These are phyloP conservation scores for Alternaria sp. DNA, from an alignment of 2,329 filamentous ascomycete species.

Conservation along the genomic window DNA sequence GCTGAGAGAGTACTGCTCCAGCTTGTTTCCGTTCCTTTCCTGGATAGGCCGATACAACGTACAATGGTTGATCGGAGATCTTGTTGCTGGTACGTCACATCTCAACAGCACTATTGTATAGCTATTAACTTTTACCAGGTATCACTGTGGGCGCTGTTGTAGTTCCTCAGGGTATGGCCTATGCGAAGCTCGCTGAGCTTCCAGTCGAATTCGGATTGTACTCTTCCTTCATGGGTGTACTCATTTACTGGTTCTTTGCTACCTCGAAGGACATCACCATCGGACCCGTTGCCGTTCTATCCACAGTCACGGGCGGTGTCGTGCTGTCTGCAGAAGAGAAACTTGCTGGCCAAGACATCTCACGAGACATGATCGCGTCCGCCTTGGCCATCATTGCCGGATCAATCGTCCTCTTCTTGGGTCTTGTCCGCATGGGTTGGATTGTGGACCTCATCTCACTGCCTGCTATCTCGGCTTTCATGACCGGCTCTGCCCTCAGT, in stretches of 20 bases:
- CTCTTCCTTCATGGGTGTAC: slow-evolving; percentile 93
- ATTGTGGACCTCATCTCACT: slow-evolving; percentile 94
- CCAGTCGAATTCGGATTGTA: slow-evolving; percentile 84
- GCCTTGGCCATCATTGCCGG: slow-evolving; percentile 81
- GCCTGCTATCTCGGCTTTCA: slow-evolving; percentile 90
- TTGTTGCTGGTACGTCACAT: slow-evolving; percentile 76
- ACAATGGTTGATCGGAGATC: slow-evolving; percentile 86
- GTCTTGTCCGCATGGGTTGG: slow-evolving; percentile 82
- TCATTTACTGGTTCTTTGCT: slow-evolving; percentile 97
- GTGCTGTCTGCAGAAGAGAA: slow-evolving; percentile 65
- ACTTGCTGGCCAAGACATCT: slow-evolving; percentile 43
- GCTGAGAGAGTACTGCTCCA: slow-evolving; percentile 66
- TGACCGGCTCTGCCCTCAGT: slow-evolving; percentile 94
- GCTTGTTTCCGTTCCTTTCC: slow-evolving; percentile 83
- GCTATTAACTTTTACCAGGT: slow-evolving; percentile 51
- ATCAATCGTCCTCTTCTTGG: slow-evolving; percentile 79
- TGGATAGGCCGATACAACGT: slow-evolving; percentile 91
- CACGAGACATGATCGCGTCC: slow-evolving; percentile 53
- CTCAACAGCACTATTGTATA: neutral
- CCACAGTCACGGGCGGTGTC: slow-evolving; percentile 83
- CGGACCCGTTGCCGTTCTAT: slow-evolving; percentile 93
- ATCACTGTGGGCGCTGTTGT: slow-evolving; percentile 79
- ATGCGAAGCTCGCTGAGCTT: slow-evolving; percentile 81
- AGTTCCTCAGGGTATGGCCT: slow-evolving; percentile 94
- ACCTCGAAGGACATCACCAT: slow-evolving; percentile 99